A percentile compares a stretch with the other conserved stretches of the same genome.
phyloP scores from a whole-genome alignment of 1,284 basidiomycete species.

The Hortiboletus rubellus region DNA sequence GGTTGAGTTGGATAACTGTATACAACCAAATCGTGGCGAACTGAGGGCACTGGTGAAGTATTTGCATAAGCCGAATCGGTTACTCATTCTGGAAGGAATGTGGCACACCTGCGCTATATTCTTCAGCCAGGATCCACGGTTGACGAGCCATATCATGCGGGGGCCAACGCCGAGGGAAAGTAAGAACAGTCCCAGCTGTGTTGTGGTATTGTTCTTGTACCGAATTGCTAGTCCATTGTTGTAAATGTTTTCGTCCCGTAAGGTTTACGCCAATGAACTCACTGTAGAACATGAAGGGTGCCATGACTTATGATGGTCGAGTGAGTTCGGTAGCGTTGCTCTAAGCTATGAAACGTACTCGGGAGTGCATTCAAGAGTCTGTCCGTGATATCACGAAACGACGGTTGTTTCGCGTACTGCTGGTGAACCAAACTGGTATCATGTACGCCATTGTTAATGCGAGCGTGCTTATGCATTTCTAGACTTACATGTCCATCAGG shows the following conservation, averaged over 20 bases:
- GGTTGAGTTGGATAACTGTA: constrained; percentile 62
- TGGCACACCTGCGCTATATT: constrained; percentile 69
- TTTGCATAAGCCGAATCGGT: constrained; percentile 5
- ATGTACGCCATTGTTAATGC: constrained; percentile 6
- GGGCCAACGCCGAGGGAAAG: constrained; percentile 58
- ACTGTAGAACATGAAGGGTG: constrained; percentile 79
- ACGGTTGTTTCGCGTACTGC: constrained; percentile 65
- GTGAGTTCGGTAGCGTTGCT: constrained; percentile 5
- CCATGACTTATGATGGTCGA: constrained; percentile 50
- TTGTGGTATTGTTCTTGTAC: constrained; percentile 53
- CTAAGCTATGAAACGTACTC: constrained; percentile 47
- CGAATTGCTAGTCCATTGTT: constrained; percentile 50
- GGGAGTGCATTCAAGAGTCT: constrained; percentile 65
- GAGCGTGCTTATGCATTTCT: background rate
- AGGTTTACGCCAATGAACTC: constrained; percentile 27
- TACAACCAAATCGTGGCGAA: constrained; percentile 77
- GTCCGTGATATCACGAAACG: constrained; percentile 47
- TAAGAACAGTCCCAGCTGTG: constrained; percentile 58
- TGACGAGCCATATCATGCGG: constrained; percentile 70
- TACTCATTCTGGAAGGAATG: background rate
- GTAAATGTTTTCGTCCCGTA: constrained; percentile 1
- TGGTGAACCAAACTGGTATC: constrained; percentile 64
- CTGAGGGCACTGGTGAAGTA: constrained; percentile 59
- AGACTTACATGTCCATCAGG: constrained; percentile 75
- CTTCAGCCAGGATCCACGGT: constrained; percentile 60